Percentiles rank a stretch among this genome's conserved stretches.
Evolutionary conservation across 1,284 basidiomycete genomes (phyloP).

Genomic region (Apiotrichum siamense): DNA sequence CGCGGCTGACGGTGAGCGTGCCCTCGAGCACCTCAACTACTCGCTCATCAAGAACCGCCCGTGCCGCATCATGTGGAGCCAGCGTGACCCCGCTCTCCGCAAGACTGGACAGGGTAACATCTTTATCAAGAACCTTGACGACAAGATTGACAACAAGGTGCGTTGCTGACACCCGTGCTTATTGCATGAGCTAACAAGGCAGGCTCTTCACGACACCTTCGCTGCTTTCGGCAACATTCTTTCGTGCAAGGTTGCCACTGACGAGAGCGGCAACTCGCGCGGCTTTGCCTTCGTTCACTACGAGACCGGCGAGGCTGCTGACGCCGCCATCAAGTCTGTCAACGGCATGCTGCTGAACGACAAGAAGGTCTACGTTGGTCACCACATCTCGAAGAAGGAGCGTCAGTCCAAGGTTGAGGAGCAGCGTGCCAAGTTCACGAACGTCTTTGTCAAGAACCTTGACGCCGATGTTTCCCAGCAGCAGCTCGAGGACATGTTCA

Average conservation of each 20-base stretch:
- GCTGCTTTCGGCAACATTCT: slow-evolving; percentile 98
- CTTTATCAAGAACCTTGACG: slow-evolving; percentile 99
- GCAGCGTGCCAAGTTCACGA: slow-evolving; percentile 94
- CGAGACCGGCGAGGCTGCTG: slow-evolving; percentile 94
- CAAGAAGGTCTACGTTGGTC: slow-evolving; percentile 97
- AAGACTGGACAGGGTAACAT: slow-evolving; percentile 99
- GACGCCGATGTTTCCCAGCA: slow-evolving; percentile 76
- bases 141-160: slow-evolving; percentile 98
- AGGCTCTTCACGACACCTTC: slow-evolving; percentile 99
- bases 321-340: slow-evolving; percentile 94
- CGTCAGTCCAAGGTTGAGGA: slow-evolving; percentile 98
- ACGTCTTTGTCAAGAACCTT: slow-evolving; percentile 97
- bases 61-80: slow-evolving; percentile 99
- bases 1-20: slow-evolving; percentile 93
- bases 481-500: slow-evolving; percentile 81
- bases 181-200: not conserved
- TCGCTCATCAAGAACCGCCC: slow-evolving; percentile 97
- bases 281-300: slow-evolving; percentile 84
- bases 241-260: slow-evolving; percentile 98
- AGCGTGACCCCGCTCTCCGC: slow-evolving; percentile 97
- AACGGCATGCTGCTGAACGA: slow-evolving; percentile 99
- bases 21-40: slow-evolving; percentile 98
- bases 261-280: slow-evolving; percentile 85
- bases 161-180: slow-evolving; percentile 19
- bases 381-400: slow-evolving; percentile 97